Conservation (phyloP, 2,329 filamentous ascomycete species). For the Fusarium goolgardi region DNA sequence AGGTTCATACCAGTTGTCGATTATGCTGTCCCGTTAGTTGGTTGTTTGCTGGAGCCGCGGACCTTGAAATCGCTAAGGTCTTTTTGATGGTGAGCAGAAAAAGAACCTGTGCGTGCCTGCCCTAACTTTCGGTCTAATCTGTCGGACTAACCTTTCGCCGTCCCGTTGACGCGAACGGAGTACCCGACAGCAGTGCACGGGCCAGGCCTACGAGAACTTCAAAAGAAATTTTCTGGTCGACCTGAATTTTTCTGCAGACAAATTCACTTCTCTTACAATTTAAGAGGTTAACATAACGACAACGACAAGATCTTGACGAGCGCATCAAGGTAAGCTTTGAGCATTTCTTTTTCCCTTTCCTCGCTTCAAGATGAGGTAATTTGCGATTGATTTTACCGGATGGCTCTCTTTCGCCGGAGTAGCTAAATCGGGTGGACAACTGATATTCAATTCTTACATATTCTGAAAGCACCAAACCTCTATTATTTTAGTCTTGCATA, state of each 20-base stretch:
- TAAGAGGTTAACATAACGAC: slow-evolving; percentile 38
- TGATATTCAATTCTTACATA: slow-evolving; percentile 99
- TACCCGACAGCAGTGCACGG: slow-evolving; percentile 32
- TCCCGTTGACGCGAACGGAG: neutral
- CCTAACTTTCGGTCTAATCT: slow-evolving; percentile 50
- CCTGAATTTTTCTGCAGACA: neutral
- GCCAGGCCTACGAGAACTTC: slow-evolving; percentile 41
- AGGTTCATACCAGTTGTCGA: slow-evolving; percentile 56
- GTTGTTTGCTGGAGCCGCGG: slow-evolving; percentile 53
- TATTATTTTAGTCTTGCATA: slow-evolving; percentile 41
- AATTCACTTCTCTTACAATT: slow-evolving; percentile 10
- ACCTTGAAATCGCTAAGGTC: slow-evolving; percentile 55
- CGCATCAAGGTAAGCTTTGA: slow-evolving; percentile 48
- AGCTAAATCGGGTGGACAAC: slow-evolving; percentile 78
- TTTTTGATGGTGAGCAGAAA: slow-evolving; percentile 58
- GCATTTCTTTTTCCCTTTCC: slow-evolving; percentile 11
- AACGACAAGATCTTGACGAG: neutral
- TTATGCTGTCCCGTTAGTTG: slow-evolving; percentile 55
- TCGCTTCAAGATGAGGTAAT: slow-evolving; percentile 86
- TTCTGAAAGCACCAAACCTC: slow-evolving; percentile 73
- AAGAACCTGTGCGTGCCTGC: slow-evolving; percentile 51
- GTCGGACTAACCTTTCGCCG: slow-evolving; percentile 50
- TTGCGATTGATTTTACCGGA: slow-evolving; percentile 94
- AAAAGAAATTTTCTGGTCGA: slow-evolving; percentile 45
- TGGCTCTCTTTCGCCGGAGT: slow-evolving; percentile 91